Base-by-base conservation (phyloP, 345 rosid genomes). In the Balakata baccata region DNA sequence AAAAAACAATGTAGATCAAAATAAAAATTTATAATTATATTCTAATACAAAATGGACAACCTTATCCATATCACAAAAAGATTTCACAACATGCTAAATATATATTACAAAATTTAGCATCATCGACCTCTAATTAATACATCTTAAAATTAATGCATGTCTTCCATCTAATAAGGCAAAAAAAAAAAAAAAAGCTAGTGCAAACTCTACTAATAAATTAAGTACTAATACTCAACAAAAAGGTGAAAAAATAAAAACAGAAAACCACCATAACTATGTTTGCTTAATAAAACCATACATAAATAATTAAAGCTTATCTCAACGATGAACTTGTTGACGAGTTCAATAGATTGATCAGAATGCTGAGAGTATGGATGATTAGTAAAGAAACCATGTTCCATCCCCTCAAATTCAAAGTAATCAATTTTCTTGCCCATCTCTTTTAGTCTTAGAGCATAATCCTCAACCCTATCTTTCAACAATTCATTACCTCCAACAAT, bases 341-440 rank as follows among this genome's bases (percentile, higher is more conserved):
- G 18, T 64, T 79, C 74, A 12, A 90, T 66, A 25, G 89, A 79
- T 61, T 80, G 49, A 70, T 77, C 50, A 1, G 86, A 66, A 41
- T 64, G 69, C 6, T 87, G 74, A 0, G 95, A 91, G 81, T 82
- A 82, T 0, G 97, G 92, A 37, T 85, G 73, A 34, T 86, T 74
- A 3, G 80, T 84, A 87, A 83, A 91, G 80, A 86, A 93, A 11
- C 97, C 98, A 64, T 91, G 98, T 58, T 87, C 80, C 74, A 87
- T 77, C 45, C 89, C 89, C 60, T 81, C 81, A 51, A 85, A 91
- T 75, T 91, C 94, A 41, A 87, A 75, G 41, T 84, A 91, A 45
- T 85, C 73, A 2, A 90, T 74, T 0, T 76, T 77, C 76, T 91
- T 91, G 6, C 90, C 90, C 89, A 88, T 76, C 4, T 57, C 79